These are phyloP conservation scores for Fusarium sp. DNA, from an alignment of 2,329 filamentous ascomycete genomes.

Conservation along the genomic window DNA sequence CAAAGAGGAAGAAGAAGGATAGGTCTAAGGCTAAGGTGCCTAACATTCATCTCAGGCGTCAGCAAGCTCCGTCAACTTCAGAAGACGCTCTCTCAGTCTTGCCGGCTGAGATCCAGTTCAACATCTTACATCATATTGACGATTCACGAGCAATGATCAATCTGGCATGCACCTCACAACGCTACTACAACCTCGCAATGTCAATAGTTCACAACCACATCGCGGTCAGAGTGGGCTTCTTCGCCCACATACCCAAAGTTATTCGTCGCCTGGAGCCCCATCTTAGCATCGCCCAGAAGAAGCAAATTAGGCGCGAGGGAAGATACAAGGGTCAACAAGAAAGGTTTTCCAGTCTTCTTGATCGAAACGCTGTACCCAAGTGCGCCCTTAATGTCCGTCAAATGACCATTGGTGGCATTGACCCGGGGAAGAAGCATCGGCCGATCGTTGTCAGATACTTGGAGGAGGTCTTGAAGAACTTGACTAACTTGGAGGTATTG, in stretches of 20 bases:
- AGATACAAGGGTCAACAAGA: constrained; percentile 1
- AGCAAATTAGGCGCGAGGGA: background rate
- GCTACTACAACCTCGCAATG: constrained; percentile 1
- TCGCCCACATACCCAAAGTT: background rate
- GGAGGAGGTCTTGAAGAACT: constrained; percentile 14
- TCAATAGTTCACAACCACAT: background rate
- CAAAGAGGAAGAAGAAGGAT: background rate
- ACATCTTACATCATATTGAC: background rate
- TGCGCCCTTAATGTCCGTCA: constrained; percentile 12
- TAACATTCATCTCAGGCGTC: background rate
- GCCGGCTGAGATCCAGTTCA: background rate
- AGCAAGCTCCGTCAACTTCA: background rate
- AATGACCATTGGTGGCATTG: background rate
- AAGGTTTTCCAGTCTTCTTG: background rate
- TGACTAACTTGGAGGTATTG: background rate
- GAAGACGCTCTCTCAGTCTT: constrained; percentile 4
- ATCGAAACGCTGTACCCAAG: background rate
- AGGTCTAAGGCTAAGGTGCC: background rate
- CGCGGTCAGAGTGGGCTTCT: background rate
- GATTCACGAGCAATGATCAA: background rate
- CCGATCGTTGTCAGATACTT: background rate
- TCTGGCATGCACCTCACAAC: constrained; percentile 10
- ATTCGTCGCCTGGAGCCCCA: background rate
- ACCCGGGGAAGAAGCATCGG: background rate
- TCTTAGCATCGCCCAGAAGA: constrained; percentile 13